Evolutionary conservation across 352 stramenopile genomes (phyloP), one percentile per base, ranked within the genome.

Genomic region (Plasmopara viticola): DNA sequence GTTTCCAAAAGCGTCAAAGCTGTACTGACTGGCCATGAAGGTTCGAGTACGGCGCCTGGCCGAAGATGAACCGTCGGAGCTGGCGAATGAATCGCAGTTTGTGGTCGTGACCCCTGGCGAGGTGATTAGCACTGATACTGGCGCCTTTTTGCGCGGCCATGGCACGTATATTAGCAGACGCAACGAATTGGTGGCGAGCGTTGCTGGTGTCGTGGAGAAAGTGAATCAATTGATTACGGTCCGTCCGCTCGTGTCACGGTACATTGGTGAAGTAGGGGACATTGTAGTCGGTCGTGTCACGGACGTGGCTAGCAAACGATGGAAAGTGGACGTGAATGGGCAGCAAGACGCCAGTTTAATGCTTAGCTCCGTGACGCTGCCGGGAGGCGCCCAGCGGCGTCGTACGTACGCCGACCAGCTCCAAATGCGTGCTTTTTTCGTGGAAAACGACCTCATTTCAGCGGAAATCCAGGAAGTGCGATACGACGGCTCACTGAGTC

Each of bases 191-290:
- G 74, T 98, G 56, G 91, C 93, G 41, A 97, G 84, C 64, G 88
- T 97, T 18, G 88, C 89, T 5, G 95, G 95, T 14, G 89, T 93
- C n/a, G 88, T 98, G 8, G 90, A 98, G 62, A 92, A 96, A 47
- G 92, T 98, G 10, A 98, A 98, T 68, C 97, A 98, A 72, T 78
- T 98, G 20, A 95, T 98, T 60, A 92, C 79, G 3, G 95, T 98
- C 31, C 87, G 95, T 37, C 90, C 90, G n/a, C 68, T 97, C 0
- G 73, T 86, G 39, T 89, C 75, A 9, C 74, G 92, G 9, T 98
- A 98, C 70, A 84, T 87, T 50, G 93, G 91, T 20, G 91, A 98
- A 58, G 93, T 98, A 13, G 96, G 96, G 18, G 96, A 99, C 84
- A 87, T 98, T 28, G 83, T 99, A 13, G 88, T 99, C 0, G 95